Evolutionary conservation across 2,329 filamentous ascomycete genomes (phyloP).

Genomic region (Fusarium sororula): DNA sequence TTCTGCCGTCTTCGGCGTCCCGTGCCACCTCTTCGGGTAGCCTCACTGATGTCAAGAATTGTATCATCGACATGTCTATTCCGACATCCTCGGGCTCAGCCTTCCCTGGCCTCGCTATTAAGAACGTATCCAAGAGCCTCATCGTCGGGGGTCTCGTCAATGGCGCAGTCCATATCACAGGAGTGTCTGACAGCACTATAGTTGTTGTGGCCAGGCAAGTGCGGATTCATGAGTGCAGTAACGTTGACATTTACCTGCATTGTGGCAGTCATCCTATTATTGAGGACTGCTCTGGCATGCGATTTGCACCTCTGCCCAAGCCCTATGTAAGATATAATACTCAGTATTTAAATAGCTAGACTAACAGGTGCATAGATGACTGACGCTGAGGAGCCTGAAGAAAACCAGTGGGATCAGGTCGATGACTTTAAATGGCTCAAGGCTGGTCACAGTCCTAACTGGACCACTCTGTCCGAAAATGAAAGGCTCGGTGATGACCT

Average conservation of each 20-base stretch:
- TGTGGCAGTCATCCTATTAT: conserved; percentile 90
- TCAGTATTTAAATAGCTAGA: neutral
- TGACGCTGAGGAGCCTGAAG: conserved; percentile 44
- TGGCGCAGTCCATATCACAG: conserved; percentile 86
- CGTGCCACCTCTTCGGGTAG: conserved; percentile 78
- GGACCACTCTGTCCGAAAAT: conserved; percentile 72
- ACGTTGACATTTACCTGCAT: conserved; percentile 85
- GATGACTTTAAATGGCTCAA: conserved; percentile 99
- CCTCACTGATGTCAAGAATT: conserved; percentile 73
- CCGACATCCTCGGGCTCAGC: conserved; percentile 65
- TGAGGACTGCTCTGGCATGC: conserved; percentile 82
- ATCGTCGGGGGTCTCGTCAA: conserved; percentile 81
- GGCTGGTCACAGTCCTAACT: conserved; percentile 86
- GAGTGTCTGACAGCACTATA: conserved; percentile 75
- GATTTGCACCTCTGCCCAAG: conserved; percentile 79
- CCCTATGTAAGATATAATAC: conserved; percentile 67
- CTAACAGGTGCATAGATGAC: conserved; percentile 30
- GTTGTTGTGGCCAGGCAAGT: conserved; percentile 87
- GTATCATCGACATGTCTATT: conserved; percentile 82
- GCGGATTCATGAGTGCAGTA: conserved; percentile 85
- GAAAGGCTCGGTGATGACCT: conserved; percentile 68
- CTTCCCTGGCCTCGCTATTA: conserved; percentile 75
- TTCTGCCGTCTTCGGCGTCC: conserved; percentile 76
- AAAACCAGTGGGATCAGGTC: conserved; percentile 87
- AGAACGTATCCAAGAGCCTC: conserved; percentile 74